A percentile compares a stretch with the other conserved stretches of the same genome.
phyloP scores from a whole-genome alignment of 306 rosid species.

The Potentilla sterilis region DNA sequence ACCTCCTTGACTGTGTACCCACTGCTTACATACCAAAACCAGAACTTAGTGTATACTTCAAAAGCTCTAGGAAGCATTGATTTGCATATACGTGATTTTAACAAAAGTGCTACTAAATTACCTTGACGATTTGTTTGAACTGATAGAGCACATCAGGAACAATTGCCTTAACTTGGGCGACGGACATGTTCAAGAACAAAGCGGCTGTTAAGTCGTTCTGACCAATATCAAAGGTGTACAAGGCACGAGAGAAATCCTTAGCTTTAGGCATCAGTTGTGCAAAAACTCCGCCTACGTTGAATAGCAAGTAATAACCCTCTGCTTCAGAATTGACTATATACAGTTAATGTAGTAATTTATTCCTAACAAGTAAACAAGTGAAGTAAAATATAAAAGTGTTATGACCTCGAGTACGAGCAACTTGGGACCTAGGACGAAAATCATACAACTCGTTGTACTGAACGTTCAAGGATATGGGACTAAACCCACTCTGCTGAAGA shows the following conservation, averaged over 20 bases:
- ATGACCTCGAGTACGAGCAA: constrained; percentile 38
- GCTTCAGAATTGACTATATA: neutral
- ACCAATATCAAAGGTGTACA: constrained; percentile 50
- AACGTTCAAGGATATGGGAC: constrained; percentile 66
- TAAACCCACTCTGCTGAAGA: constrained; percentile 58
- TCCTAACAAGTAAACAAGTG: neutral
- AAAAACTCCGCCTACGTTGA: constrained; percentile 35
- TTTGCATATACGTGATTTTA: neutral
- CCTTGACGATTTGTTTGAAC: constrained; percentile 46
- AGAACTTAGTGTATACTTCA: neutral
- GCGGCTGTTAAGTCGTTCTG: constrained; percentile 54
- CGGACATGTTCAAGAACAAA: constrained; percentile 43
- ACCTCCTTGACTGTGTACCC: constrained; percentile 51
- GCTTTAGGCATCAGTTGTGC: constrained; percentile 34
- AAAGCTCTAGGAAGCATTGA: neutral
- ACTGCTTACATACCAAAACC: constrained; percentile 17
- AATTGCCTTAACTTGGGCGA: constrained; percentile 32
- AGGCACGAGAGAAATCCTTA: constrained; percentile 27
- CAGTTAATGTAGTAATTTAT: neutral
- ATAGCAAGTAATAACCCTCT: neutral
- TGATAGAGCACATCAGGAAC: constrained; percentile 53
- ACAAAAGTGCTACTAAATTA: neutral
- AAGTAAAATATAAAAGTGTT: too few relatives aligned
- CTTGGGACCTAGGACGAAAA: constrained; percentile 48
- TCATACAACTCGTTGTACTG: constrained; percentile 55